phyloP scores from a whole-genome alignment of 176 grass and related monocot species.

The Tillandsia fasciculata region DNA sequence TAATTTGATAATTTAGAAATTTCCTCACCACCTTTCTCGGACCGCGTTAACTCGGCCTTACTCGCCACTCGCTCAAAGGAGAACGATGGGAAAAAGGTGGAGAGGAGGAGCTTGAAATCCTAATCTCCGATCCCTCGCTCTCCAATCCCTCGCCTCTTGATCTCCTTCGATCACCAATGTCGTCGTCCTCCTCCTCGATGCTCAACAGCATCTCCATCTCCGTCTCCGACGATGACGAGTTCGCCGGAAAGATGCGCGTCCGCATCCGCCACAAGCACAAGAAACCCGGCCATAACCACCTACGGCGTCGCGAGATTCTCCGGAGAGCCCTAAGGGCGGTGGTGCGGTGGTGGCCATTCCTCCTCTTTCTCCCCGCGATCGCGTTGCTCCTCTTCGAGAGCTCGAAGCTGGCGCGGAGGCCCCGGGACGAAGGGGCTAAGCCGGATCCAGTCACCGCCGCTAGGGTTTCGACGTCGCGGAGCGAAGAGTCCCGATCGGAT shows the following conservation, averaged over 20 bases:
- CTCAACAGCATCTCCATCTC: slow-evolving; percentile 75
- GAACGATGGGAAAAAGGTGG: not conserved
- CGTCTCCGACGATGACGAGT: slow-evolving; percentile 78
- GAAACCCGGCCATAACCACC: slow-evolving; percentile 11
- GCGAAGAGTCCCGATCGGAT: not conserved
- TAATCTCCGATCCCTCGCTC: not conserved
- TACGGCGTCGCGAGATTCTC: slow-evolving; percentile 21
- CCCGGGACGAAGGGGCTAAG: not conserved
- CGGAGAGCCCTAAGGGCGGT: slow-evolving; percentile 10
- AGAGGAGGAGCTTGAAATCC: not conserved
- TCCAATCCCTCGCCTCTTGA: not conserved
- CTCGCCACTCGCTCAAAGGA: not conserved
- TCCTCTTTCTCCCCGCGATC: slow-evolving; percentile 33
- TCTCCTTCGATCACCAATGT: not conserved
- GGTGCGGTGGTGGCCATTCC: slow-evolving; percentile 35
- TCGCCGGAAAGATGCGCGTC: slow-evolving; percentile 46
- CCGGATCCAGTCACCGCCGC: not conserved
- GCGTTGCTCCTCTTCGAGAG: slow-evolving; percentile 54
- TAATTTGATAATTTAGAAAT: too few species aligned
- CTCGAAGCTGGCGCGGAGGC: slow-evolving; percentile 20
- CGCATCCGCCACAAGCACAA: slow-evolving; percentile 47
- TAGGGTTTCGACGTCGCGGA: not conserved
- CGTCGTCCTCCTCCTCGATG: slow-evolving; percentile 12
- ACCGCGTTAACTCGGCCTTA: not conserved
- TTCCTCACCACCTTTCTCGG: not conserved